A percentile compares a stretch with the other conserved stretches of the same genome.
These are phyloP conservation scores for Haplosporangium sp. DNA, from an alignment of 371 early-diverging fungal genomes.

Conservation along the genomic window DNA sequence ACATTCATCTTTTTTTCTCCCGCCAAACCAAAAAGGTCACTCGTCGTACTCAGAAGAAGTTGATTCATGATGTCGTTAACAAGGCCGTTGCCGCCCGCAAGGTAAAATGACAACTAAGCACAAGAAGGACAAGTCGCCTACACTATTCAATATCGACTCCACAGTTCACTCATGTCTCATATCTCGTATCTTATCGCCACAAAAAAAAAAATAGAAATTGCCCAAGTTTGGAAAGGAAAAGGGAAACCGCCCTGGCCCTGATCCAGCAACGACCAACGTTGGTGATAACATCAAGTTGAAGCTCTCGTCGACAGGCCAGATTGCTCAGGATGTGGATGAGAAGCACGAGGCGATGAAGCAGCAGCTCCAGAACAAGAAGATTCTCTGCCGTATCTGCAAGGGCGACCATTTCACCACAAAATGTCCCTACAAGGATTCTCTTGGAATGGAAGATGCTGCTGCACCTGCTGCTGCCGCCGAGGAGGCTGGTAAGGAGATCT, in stretches of 20 bases:
- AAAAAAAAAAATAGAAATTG: constrained; percentile 65
- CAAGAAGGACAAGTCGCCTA: constrained; percentile 10
- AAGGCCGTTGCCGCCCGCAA: constrained; percentile 92
- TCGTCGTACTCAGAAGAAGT: constrained; percentile 81
- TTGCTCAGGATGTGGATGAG: constrained; percentile 65
- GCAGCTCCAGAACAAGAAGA: constrained; percentile 78
- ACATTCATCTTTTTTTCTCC: not conserved
- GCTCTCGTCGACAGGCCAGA: constrained; percentile 73
- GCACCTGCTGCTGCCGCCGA: constrained; percentile 26
- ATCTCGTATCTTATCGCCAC: too few species aligned
- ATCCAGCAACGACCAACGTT: constrained; percentile 88
- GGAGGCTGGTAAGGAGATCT: constrained; percentile 29
- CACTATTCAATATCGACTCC: not conserved
- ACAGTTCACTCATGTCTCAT: not conserved
- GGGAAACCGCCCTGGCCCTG: constrained; percentile 83
- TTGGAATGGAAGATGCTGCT: constrained; percentile 68
- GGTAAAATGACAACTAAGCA: constrained; percentile 40
- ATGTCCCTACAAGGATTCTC: constrained; percentile 97
- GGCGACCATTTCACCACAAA: constrained; percentile 96
- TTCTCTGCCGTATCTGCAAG: constrained; percentile 96
- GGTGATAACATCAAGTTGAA: constrained; percentile 92
- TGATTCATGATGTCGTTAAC: constrained; percentile 87
- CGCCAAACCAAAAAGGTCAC: constrained; percentile 67
- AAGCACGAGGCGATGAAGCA: constrained; percentile 62
- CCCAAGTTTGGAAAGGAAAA: constrained; percentile 85